phyloP scores from a whole-genome alignment of 2,329 filamentous ascomycete genomes.

The Trichoderma guizhouense region DNA sequence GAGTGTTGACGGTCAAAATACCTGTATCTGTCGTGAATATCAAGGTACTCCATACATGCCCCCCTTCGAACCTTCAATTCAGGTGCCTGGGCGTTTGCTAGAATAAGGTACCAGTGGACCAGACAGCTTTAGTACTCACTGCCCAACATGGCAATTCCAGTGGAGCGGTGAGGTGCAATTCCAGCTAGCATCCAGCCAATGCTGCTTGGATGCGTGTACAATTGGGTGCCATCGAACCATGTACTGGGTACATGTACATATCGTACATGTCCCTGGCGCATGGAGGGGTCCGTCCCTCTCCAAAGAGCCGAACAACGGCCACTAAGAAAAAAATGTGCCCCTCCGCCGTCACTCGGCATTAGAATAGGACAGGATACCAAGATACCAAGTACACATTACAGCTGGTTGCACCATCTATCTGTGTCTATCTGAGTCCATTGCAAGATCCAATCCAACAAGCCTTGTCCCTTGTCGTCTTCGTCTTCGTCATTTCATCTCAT shows the following conservation, averaged over 20 bases:
- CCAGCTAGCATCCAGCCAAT: neutral
- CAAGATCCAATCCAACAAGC: neutral
- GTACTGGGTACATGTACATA: neutral
- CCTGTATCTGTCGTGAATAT: neutral
- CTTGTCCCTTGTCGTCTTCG: neutral
- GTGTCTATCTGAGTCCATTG: neutral
- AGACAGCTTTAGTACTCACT: neutral
- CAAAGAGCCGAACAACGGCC: neutral
- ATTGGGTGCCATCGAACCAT: neutral
- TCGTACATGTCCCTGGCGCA: too few species aligned
- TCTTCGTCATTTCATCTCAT: neutral
- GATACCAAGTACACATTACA: neutral
- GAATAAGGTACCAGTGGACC: neutral
- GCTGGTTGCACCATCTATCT: neutral
- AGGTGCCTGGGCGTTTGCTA: neutral
- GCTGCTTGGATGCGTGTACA: neutral
- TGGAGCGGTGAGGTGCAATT: neutral
- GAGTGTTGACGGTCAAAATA: neutral
- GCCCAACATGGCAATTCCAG: neutral
- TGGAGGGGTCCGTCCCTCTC: neutral
- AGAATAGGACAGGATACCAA: neutral
- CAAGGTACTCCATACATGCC: neutral
- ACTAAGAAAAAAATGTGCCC: conserved; percentile 10
- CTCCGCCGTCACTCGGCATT: conserved; percentile 12
- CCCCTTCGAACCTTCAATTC: neutral